Evolutionary conservation across 768 basidiomycete genomes (phyloP).

Genomic region (Crepidotus variabilis): DNA sequence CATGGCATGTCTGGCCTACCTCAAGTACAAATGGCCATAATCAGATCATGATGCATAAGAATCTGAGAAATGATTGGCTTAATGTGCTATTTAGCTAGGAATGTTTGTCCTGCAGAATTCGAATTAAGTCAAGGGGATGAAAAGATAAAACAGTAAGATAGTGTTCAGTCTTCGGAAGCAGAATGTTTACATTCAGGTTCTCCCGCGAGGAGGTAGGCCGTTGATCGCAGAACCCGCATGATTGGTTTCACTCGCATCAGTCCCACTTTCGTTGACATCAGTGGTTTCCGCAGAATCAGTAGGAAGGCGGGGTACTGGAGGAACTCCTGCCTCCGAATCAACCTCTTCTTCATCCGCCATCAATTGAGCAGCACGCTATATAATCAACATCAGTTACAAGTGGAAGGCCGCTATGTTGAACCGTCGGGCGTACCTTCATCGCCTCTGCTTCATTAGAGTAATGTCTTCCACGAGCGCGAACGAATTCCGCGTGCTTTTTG

Average conservation of each 20-base stretch:
- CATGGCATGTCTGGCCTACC: no score
- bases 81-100: no score
- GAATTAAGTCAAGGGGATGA: not conserved
- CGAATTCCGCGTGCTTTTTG: conserved; percentile 78
- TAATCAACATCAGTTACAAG: not conserved
- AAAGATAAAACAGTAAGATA: not conserved
- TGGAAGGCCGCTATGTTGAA: conserved; percentile 2
- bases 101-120: no score
- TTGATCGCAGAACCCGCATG: conserved; percentile 20
- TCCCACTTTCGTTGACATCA: conserved; percentile 22
- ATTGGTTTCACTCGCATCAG: conserved; percentile 10
- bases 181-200: not conserved
- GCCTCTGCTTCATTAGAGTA: conserved; percentile 91
- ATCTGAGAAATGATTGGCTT: no score
- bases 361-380: conserved; percentile 60
- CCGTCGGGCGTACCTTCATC: conserved; percentile 69
- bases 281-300: conserved; percentile 12
- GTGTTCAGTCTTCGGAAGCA: not conserved
- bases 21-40: no score
- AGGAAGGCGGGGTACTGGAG: conserved; percentile 18
- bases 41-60: no score
- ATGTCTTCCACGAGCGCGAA: conserved; percentile 76
- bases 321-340: conserved; percentile 14
- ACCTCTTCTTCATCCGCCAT: conserved; percentile 62
- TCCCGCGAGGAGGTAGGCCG: conserved; percentile 17